phyloP scores from a whole-genome alignment of 768 basidiomycete genomes.

The Xanthoconium purpureum region DNA sequence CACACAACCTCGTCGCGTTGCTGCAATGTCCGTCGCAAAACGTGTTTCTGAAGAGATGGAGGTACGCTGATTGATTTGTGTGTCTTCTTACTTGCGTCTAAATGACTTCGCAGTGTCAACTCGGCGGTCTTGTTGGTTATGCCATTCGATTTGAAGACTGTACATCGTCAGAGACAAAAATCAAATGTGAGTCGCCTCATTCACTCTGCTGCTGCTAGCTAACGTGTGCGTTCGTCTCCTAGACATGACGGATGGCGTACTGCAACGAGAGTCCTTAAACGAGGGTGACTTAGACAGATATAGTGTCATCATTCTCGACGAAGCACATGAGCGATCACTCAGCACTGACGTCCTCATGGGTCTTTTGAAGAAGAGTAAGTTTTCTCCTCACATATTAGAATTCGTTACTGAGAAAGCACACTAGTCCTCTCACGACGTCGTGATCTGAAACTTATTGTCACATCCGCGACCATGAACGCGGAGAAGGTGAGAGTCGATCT shows the following conservation, averaged over 20 bases:
- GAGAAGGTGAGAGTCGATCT: slow-evolving; percentile 66
- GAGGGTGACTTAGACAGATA: slow-evolving; percentile 98
- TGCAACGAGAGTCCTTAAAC: slow-evolving; percentile 96
- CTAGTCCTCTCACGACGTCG: slow-evolving; percentile 82
- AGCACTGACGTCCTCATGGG: slow-evolving; percentile 99
- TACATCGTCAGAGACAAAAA: slow-evolving; percentile 89
- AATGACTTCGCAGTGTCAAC: slow-evolving; percentile 59
- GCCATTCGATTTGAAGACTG: slow-evolving; percentile 99
- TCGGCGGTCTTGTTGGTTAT: slow-evolving; percentile 90
- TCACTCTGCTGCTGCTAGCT: background rate
- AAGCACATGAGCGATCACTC: slow-evolving; percentile 95
- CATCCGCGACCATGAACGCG: slow-evolving; percentile 99
- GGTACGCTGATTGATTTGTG: slow-evolving; percentile 41
- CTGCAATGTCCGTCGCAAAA: slow-evolving; percentile 99
- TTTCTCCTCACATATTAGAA: background rate
- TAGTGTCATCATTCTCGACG: slow-evolving; percentile 96
- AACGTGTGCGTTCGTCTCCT: background rate
- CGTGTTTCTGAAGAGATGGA: slow-evolving; percentile 99
- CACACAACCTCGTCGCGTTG: slow-evolving; percentile 97
- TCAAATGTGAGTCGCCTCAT: slow-evolving; percentile 74
- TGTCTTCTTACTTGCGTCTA: background rate
- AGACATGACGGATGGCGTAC: slow-evolving; percentile 99
- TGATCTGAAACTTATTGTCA: slow-evolving; percentile 95
- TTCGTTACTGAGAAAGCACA: slow-evolving; percentile 2
- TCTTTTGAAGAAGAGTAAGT: slow-evolving; percentile 83